Evolutionary conservation across 768 basidiomycete genomes (phyloP).

Genomic region (Cystobasidium onofrii): DNA sequence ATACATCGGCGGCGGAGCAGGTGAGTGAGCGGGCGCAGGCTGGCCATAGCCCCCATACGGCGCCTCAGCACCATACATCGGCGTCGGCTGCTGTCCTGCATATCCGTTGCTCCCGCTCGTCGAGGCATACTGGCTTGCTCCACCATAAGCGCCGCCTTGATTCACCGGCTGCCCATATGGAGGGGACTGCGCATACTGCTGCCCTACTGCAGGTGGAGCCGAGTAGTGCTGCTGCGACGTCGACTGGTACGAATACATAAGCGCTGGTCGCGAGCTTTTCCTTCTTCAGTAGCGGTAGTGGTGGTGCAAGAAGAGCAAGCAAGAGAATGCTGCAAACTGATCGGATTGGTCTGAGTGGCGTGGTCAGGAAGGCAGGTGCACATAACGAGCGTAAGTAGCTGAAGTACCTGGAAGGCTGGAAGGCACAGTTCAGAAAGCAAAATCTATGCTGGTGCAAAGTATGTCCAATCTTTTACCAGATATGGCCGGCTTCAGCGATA

Average conservation of each 20-base stretch:
- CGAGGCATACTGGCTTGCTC: not conserved
- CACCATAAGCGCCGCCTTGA: not conserved
- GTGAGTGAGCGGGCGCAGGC: not conserved
- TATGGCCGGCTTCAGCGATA: too few relatives aligned
- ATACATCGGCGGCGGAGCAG: constrained; percentile 4
- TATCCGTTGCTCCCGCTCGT: not conserved
- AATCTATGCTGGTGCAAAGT: too few relatives aligned
- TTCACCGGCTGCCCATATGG: not conserved
- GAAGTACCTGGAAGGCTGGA: too few relatives aligned
- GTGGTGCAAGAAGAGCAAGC: not conserved
- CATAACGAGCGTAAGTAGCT: too few relatives aligned
- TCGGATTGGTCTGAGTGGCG: too few relatives aligned
- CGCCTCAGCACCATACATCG: not conserved
- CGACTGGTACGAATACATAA: constrained; percentile 10
- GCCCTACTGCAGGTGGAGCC: not conserved
- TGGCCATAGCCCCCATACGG: not conserved
- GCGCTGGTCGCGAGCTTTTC: not conserved
- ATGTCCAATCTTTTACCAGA: too few relatives aligned
- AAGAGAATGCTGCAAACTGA: not conserved
- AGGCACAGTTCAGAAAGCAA: too few relatives aligned
- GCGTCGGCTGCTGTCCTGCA: constrained; percentile 1
- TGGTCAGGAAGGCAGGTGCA: too few relatives aligned
- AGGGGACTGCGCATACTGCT: not conserved
- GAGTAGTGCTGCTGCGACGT: constrained; percentile 10
- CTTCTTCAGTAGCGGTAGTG: not conserved